Conservation (phyloP, 2,329 filamentous ascomycete species). For the Fusarium anguioides region DNA sequence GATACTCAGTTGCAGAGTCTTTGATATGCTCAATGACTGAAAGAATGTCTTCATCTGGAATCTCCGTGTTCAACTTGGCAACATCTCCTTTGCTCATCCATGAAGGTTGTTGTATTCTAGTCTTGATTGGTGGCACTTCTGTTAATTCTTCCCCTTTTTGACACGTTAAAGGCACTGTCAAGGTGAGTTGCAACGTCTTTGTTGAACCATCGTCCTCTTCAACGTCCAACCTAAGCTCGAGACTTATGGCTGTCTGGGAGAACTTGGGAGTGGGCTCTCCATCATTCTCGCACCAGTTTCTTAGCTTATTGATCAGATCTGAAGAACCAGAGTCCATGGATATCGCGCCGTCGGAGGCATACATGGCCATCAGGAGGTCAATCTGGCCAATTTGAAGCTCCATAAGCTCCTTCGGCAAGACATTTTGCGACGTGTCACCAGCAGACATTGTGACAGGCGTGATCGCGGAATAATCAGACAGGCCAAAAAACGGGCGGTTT, state of each 20-base stretch:
- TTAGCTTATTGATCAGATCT: conserved; percentile 30
- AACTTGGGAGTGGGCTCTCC: conserved; percentile 5
- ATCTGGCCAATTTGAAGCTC: conserved; percentile 61
- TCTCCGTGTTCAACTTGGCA: conserved; percentile 50
- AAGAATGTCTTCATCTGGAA: conserved; percentile 59
- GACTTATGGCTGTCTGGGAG: conserved; percentile 18
- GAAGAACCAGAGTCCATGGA: conserved; percentile 41
- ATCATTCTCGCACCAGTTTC: conserved; percentile 40
- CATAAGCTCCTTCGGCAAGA: conserved; percentile 56
- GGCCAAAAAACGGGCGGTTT: fast-evolving
- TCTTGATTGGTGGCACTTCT: conserved; percentile 56
- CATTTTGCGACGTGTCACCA: background rate
- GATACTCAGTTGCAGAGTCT: conserved; percentile 49
- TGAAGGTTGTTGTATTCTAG: conserved; percentile 59
- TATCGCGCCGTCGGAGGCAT: conserved; percentile 53
- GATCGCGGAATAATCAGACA: fast-evolving
- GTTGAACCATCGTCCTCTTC: conserved; percentile 8
- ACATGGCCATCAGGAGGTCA: conserved; percentile 66
- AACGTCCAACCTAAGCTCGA: conserved; percentile 45
- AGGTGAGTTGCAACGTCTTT: conserved; percentile 48
- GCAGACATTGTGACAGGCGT: background rate
- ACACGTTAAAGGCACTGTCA: conserved; percentile 50
- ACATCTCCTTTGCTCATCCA: conserved; percentile 65
- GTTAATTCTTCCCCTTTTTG: background rate
- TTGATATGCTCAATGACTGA: conserved; percentile 58